A percentile compares a stretch with the other conserved stretches of the same genome.
These are phyloP conservation scores for Cyberlindnera amylophila DNA, from an alignment of 805 yeast genomes.

Conservation along the genomic window DNA sequence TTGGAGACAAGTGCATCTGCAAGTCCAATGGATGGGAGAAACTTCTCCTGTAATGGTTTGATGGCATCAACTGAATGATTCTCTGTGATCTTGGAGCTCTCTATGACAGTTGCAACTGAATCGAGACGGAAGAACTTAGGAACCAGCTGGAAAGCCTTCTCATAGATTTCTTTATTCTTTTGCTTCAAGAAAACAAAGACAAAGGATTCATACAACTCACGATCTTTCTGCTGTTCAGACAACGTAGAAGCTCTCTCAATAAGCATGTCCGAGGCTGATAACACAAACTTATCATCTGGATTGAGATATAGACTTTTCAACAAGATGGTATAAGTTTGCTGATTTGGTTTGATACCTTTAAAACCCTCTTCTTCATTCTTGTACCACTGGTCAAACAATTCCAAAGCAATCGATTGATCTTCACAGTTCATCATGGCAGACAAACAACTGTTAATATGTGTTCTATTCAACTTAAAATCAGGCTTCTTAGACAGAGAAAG, in stretches of 20 bases:
- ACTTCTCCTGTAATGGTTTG: constrained; percentile 13
- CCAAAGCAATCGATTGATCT: constrained; percentile 35
- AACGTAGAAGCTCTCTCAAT: constrained; percentile 10
- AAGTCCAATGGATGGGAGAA: constrained; percentile 18
- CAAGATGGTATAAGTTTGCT: constrained; percentile 30
- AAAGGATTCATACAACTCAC: constrained; percentile 19
- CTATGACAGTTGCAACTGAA: constrained; percentile 1
- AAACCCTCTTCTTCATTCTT: constrained; percentile 19
- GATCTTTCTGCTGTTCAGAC: constrained; percentile 15
- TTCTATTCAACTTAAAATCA: constrained; percentile 32
- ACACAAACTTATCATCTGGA: constrained; percentile 6
- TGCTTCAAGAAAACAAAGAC: constrained; percentile 17
- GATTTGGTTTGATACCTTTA: constrained; percentile 30
- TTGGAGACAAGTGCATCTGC: constrained; percentile 22
- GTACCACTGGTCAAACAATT: constrained; percentile 33
- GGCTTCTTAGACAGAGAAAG: constrained; percentile 26
- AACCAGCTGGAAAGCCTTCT: constrained; percentile 20
- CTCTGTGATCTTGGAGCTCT: not conserved
- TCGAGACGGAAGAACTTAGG: constrained; percentile 18
- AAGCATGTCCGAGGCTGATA: not conserved
- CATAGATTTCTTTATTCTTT: constrained; percentile 12
- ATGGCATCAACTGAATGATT: not conserved
- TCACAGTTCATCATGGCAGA: constrained; percentile 40
- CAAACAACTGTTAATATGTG: constrained; percentile 44
- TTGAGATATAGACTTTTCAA: constrained; percentile 22